Conservation (phyloP, 257 asterid species). For the Fraxinus pennsylvanica region DNA sequence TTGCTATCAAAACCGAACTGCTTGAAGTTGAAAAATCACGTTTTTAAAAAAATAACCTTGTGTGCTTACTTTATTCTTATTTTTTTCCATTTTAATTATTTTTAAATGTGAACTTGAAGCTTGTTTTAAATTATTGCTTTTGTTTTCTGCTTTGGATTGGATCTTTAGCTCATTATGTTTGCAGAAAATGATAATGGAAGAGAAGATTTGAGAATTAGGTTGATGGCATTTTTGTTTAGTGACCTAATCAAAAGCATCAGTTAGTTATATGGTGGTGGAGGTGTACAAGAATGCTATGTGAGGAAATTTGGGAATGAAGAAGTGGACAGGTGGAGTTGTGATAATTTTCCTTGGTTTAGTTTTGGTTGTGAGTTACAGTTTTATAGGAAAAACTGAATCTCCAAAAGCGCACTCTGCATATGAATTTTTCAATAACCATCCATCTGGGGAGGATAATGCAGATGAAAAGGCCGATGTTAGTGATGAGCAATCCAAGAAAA, state of each 20-base stretch:
- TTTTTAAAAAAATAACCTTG: neutral
- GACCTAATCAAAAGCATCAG: neutral
- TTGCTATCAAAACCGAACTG: neutral
- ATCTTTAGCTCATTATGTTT: neutral
- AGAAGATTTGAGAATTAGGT: neutral
- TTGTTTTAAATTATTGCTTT: neutral
- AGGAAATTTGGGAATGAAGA: constrained; percentile 56
- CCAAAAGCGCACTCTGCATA: constrained; percentile 60
- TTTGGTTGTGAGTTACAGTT: constrained; percentile 54
- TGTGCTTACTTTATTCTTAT: neutral
- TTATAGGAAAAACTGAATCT: constrained; percentile 43
- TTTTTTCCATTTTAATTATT: neutral
- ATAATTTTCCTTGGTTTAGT: constrained; percentile 55
- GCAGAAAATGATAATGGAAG: neutral
- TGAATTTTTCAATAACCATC: constrained; percentile 65
- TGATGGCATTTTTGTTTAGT: neutral
- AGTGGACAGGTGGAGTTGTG: constrained; percentile 69
- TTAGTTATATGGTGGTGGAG: neutral
- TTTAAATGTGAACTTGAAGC: neutral
- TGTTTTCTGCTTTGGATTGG: neutral
- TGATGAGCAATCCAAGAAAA: constrained; percentile 27
- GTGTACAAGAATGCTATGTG: neutral
- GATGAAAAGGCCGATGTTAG: constrained; percentile 23
- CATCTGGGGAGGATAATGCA: constrained; percentile 30
- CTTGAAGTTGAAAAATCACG: neutral